Evolutionary conservation across 176 grass and related monocot species (phyloP).

Genomic region (Coix lacrymajobi): DNA sequence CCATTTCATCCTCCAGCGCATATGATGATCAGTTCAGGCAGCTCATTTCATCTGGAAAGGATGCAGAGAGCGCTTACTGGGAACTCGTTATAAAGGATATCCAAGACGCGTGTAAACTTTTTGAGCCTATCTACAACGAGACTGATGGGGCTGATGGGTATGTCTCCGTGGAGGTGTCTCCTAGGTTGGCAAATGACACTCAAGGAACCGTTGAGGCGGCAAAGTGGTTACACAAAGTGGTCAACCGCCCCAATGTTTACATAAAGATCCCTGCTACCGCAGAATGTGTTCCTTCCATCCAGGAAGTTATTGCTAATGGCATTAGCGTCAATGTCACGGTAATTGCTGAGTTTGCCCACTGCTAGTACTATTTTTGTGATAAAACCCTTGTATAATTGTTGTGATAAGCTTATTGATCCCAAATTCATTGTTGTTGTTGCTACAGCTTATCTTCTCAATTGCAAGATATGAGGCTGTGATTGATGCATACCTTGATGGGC

Average conservation of each 20-base stretch:
- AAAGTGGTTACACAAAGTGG: conserved; percentile 89
- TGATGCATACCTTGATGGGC: conserved; percentile 92
- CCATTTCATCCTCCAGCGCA: conserved; percentile 88
- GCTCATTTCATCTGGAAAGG: conserved; percentile 76
- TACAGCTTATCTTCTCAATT: conserved; percentile 96
- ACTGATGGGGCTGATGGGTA: conserved; percentile 88
- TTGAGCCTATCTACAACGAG: conserved; percentile 83
- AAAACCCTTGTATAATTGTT: background rate
- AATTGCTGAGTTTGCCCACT: conserved; percentile 31
- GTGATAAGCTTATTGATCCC: conserved; percentile 8
- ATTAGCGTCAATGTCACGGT: conserved; percentile 99
- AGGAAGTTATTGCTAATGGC: conserved; percentile 81
- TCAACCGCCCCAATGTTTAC: conserved; percentile 84
- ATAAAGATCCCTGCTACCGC: conserved; percentile 99
- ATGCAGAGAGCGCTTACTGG: conserved; percentile 80
- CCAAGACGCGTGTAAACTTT: conserved; percentile 92
- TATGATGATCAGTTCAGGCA: conserved; percentile 95
- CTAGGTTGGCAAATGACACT: conserved; percentile 91
- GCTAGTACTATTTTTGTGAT: too few species aligned
- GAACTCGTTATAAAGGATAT: conserved; percentile 99
- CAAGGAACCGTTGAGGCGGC: conserved; percentile 86
- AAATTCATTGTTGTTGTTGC: conserved; percentile 11
- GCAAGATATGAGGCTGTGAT: conserved; percentile 96
- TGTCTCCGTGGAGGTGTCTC: conserved; percentile 96
- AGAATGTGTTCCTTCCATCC: conserved; percentile 87